Percentiles rank a stretch among this genome's conserved stretches.
Evolutionary conservation across 169 alveolate species (phyloP).

Genomic region (Miamiensis avidus): DNA sequence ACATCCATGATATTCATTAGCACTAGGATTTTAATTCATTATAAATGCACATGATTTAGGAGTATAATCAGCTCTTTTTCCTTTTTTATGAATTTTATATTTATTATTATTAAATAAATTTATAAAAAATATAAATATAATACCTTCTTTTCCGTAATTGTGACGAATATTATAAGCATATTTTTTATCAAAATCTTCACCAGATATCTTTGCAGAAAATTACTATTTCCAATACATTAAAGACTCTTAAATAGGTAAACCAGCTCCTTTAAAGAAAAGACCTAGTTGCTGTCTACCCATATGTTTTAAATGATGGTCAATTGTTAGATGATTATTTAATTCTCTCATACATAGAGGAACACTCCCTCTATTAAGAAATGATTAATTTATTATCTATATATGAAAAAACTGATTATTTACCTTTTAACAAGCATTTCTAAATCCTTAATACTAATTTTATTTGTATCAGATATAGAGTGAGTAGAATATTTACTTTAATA

Average conservation of each 20-base stretch:
- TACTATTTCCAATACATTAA: constrained; percentile 39
- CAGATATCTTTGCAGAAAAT: constrained; percentile 33
- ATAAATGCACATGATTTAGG: constrained; percentile 42
- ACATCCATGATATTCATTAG: constrained; percentile 65
- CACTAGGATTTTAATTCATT: constrained; percentile 51
- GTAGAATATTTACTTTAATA: not conserved
- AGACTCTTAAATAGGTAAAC: constrained; percentile 46
- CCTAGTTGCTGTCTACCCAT: constrained; percentile 54
- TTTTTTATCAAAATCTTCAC: constrained; percentile 48
- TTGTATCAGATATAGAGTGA: not conserved
- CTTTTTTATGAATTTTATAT: not conserved
- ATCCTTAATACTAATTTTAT: not conserved
- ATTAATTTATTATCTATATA: too few relatives aligned
- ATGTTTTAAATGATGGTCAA: constrained; percentile 55
- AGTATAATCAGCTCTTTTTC: constrained; percentile 41
- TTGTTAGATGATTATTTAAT: constrained; percentile 28
- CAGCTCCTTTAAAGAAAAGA: constrained; percentile 52
- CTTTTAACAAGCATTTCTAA: not conserved
- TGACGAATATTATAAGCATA: constrained; percentile 61
- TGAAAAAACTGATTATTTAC: not conserved
- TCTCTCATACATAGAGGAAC: constrained; percentile 67
- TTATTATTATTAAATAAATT: constrained; percentile 1
- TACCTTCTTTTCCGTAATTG: constrained; percentile 61
- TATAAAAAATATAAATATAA: not conserved
- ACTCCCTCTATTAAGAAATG: not conserved